Base-by-base conservation (phyloP, 2,329 filamentous ascomycete genomes). In the Aureobasidium uvarum region DNA sequence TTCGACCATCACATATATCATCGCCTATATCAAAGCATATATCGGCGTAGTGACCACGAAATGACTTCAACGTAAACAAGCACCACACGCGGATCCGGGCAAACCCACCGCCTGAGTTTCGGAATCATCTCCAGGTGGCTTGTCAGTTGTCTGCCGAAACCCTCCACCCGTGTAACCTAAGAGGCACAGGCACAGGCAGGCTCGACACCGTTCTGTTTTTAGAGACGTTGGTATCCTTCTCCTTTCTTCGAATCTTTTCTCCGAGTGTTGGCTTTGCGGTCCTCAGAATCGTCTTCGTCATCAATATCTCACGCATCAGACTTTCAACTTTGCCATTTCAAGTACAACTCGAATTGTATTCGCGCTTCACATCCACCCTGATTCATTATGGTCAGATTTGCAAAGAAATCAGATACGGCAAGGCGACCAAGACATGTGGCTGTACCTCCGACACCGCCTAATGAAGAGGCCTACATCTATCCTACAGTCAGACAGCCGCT, bases 91-190 rank as follows among this genome's bases (percentile, higher is more conserved):
- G 43, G 8, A 16, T 18, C 14, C 18, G 56, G 56, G 13, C 23
- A n/a, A 18, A 3, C 4, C n/a, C 28, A 20, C 18, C 56, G 48
- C 25, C 54, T 45, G 23, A 58, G 25, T 31, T 25, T 48, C 54
- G 43, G 54, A 45, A 11, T 58, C 39, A 25, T 45, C n/a, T 16
- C 18, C 2, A 18, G 6, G 52, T 41, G 38, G 51, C 51, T 39
- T 56, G 55, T 14, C 18, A 7, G 18, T 25, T 25, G 31, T 60
- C 14, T 43, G 28, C 28, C 28, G 43, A 38, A 60, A 60, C n/a
- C 56, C 45, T 60, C 28, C 56, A 60, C 56, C 56, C 56, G 56
- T 60, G 56, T 60, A 60, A 60, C 56, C 56, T 60, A 33, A 28
- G 39, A 43, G 38, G 54, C 41, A 59, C 28, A 43, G 54, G 54